Base-by-base conservation (phyloP, 331 rosid species). In the Telfairia occidentalis region DNA sequence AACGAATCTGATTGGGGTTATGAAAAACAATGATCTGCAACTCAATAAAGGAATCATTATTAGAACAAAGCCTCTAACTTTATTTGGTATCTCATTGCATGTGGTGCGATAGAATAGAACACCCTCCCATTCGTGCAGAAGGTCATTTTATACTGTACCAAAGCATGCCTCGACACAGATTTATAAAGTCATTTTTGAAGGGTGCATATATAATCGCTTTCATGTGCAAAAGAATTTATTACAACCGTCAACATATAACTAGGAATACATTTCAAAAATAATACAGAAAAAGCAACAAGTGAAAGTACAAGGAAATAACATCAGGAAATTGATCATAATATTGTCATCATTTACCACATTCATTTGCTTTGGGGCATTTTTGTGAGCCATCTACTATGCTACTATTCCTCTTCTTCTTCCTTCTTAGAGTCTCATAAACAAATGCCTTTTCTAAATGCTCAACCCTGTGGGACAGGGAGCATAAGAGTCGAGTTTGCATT, bases 391-490 rank as follows among this genome's bases (percentile, higher is more conserved):
- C 77, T 0, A 28, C 65, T 76, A 8, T 6, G 45, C 34, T 53
- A 13, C 43, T 30, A 7, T 65, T 42, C 73, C 76, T 84, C 71
- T 54, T 86, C 86, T 82, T 90, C 86, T 77, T 92, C 82, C 16
- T 90, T 77, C 84, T 83, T 76, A 82, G 55, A 78, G 77, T 89
- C 0, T 83, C 90, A 71, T 86, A 81, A 3, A 76, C 40, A 10
- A 81, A 72, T 10, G 90, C 89, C 73, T 78, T 89, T 82, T 90
- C 96, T 40, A 90, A 74, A 16, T 63, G 82, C 28, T 78, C 92
- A 52, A 92, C 97, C 57, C 96, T 85, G 1, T 81, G 85, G 0
- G 90, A 74, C 48, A 90, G 85, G 12, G 89, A 86, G 55, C 79
- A 78, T 1, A 90, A 79, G 58, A 87, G 35, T 54, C 43, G 46